Base-by-base conservation (phyloP, 75 land plant species). In the Cupressus sempervirens region DNA sequence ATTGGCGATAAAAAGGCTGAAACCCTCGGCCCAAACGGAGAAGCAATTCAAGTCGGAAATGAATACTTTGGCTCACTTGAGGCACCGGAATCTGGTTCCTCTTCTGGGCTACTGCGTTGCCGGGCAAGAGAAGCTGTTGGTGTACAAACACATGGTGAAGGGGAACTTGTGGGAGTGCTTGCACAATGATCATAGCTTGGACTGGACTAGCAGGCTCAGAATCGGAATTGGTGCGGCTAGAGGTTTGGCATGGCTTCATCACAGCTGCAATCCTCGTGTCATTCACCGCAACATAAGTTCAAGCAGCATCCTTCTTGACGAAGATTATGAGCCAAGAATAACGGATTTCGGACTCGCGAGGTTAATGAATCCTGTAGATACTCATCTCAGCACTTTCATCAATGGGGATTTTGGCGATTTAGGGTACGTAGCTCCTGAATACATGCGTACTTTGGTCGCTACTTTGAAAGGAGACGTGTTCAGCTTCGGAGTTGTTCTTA, bases 361-460 rank as follows among this genome's bases (percentile, higher is more conserved):
- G 82, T 91, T 96, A 80, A 94, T 96, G 95, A 95, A 95, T 84
- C 96, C 95, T 1, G 87, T 95, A 32, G 98, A 98, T 50, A 98
- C 97, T 0, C 98, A 98, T 87, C 85, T 97, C 41, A 95, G 98
- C 87, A 97, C 99, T 10, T 96, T 94, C 84, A 98, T 94, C 46
- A 97, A 96, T 88, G 96, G 98, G 7, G 96, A 96, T 76, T 97
- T 97, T 80, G 99, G 98, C 4, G 99, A 95, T 83, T 85, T 93
- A 77, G 98, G 97, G 36, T 98, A 98, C 80, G 99, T 98, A 34
- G 98, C 99, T 11, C 99, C 99, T 0, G 99, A 98, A 84, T 98
- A 98, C 82, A 86, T 91, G 73, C 87, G 96, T 30, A 96, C 97
- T 0, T 86, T 95, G n/a, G 92, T 93, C 12, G 97, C 99, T 48